Base-by-base conservation (phyloP, 164 flowering plant species). In the Brasenia schreberi region DNA sequence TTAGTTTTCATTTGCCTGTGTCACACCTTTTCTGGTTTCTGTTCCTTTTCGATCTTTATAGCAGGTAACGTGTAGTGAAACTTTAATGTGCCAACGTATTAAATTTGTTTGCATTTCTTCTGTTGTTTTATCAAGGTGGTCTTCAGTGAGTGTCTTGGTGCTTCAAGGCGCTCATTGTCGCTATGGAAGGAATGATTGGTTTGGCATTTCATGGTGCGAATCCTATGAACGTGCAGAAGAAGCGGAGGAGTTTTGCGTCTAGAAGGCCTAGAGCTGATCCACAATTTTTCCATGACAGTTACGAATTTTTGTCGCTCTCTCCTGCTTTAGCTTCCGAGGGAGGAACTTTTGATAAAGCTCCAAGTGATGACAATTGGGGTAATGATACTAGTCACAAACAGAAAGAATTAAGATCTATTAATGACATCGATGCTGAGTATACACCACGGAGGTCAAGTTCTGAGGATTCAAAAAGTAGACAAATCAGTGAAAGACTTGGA, bases 251-350 rank as follows among this genome's bases (percentile, higher is more conserved):
- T 67, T 87, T 73, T 68, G 71, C 79, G 7, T 78, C 74, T 17
- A 82, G 90, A 18, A 77, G 89, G 33, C 90, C 91, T 73, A 80
- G 79, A 39, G 77, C 85, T 63, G 89, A 87, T 62, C 69, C 85
- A 59, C 81, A 79, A 17, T 17, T 77, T 58, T 16, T 69, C 11
- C 27, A 73, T 27, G 85, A 79, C 19, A 63, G 66, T 59, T 76
- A 63, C 27, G 81, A 85, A 56, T 60, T 82, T 59, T 82, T 83
- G 16, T 60, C 84, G 9, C 70, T 76, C 64, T 79, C 82, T 6
- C 73, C 84, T 7, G 74, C 83, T 17, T 83, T 83, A n/a, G 75
- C 80, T 68, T 84, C 85, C 4, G 89, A 85, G 71, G 19, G 64
- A 66, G 12, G 70, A 71, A 85, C 82, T 73, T 59, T 64, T 42